These are phyloP conservation scores for Anisodus tanguticus DNA, from an alignment of 257 asterid species.

Conservation along the genomic window DNA sequence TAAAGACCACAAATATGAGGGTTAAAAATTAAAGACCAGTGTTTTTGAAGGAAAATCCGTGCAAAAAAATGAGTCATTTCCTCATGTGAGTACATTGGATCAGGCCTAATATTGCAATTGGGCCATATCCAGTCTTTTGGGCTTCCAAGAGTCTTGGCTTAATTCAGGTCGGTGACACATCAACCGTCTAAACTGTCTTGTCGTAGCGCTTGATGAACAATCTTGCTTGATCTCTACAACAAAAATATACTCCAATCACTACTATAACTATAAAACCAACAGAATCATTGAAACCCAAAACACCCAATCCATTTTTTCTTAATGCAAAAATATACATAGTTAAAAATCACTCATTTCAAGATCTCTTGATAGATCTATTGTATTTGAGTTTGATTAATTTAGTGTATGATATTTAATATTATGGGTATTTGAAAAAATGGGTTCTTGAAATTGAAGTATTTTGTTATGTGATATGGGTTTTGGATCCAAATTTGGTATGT, in stretches of 20 bases:
- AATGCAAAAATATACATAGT: not conserved
- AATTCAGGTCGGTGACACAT: not conserved
- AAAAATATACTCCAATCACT: not conserved
- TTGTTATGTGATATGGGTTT: constrained; percentile 32
- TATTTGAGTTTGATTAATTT: not conserved
- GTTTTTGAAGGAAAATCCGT: too few species aligned
- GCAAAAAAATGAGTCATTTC: too few species aligned
- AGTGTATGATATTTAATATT: not conserved
- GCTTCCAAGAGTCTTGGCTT: not conserved
- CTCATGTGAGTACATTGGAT: too few species aligned
- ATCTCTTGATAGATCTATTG: not conserved
- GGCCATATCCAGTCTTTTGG: not conserved
- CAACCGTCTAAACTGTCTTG: constrained; percentile 23
- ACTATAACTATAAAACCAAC: not conserved
- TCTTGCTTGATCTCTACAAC: not conserved
- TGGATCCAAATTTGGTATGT: not conserved
- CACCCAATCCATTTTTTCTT: not conserved
- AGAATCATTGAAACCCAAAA: not conserved
- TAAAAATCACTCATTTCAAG: constrained; percentile 2
- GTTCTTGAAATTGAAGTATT: too few species aligned
- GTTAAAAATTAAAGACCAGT: too few species aligned
- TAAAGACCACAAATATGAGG: too few species aligned
- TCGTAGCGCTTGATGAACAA: not conserved
- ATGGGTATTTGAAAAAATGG: not conserved
- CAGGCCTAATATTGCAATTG: too few species aligned